Conservation (phyloP, 805 yeast genomes). For the Suhomyces canberraensis region DNA sequence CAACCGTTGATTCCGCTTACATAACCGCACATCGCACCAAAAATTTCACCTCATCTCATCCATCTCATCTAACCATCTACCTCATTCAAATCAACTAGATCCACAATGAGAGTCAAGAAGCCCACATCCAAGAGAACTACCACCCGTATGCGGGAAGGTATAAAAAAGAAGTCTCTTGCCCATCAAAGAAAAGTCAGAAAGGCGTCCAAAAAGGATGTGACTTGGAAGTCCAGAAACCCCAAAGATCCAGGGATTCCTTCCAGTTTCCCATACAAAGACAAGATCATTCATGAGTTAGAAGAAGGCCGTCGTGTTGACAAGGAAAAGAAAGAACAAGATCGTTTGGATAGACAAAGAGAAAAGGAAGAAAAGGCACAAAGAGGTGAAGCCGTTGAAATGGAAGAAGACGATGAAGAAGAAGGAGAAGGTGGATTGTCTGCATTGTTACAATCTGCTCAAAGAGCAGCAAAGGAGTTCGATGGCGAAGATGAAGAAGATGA, state of each 20-base stretch:
- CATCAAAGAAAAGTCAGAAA: conserved; percentile 84
- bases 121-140: conserved; percentile 84
- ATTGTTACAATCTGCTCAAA: conserved; percentile 82
- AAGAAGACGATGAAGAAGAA: conserved; percentile 36
- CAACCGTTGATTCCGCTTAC: no score
- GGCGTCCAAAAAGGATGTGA: conserved; percentile 78
- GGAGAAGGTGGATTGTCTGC: conserved; percentile 69
- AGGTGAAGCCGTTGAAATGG: conserved; percentile 38
- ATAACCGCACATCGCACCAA: no score
- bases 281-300: conserved; percentile 71
- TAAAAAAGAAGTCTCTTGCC: conserved; percentile 92
- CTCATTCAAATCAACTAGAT: no score
- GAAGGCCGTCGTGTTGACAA: conserved; percentile 51
- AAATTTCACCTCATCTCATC: neutral
- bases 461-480: conserved; percentile 73
- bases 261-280: conserved; percentile 90
- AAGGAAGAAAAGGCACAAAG: conserved; percentile 37
- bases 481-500: conserved; percentile 47
- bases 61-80: neutral
- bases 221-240: conserved; percentile 83
- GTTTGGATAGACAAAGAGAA: conserved; percentile 48
- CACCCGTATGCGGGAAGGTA: conserved; percentile 94
- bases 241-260: conserved; percentile 96
- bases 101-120: conserved; percentile 47
- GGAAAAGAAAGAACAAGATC: conserved; percentile 52